phyloP scores from a whole-genome alignment of 768 basidiomycete species.

The Clitopilus hobsonii region DNA sequence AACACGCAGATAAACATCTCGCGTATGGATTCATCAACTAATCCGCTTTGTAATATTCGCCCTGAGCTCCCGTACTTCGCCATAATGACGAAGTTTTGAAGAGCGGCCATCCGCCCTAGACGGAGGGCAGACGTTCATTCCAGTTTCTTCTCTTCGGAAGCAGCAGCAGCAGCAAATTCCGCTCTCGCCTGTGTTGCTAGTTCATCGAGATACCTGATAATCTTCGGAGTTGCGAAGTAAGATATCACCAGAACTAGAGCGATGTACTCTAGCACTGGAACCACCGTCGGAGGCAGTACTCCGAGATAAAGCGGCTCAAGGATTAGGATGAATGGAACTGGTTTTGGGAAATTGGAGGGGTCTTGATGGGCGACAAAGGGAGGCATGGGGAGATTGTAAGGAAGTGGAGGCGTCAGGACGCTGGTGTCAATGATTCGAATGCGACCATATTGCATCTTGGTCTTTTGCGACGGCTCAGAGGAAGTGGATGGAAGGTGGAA shows the following conservation, averaged over 20 bases:
- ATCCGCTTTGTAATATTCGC: no score
- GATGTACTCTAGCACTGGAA: constrained; percentile 29
- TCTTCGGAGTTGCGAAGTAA: constrained; percentile 15
- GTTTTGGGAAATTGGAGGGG: constrained; percentile 8
- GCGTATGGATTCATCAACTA: no score
- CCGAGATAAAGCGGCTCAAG: constrained; percentile 61
- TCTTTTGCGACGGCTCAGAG: constrained; percentile 10
- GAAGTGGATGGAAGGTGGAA: constrained; percentile 8
- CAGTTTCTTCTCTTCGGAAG: no score
- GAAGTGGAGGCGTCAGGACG: constrained; percentile 35
- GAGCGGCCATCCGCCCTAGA: no score
- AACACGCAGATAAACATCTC: no score
- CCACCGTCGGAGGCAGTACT: constrained; percentile 51
- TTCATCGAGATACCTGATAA: constrained; percentile 20
- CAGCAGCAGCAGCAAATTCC: constrained; percentile 15
- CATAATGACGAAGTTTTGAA: background rate
- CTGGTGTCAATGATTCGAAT: constrained; percentile 51
- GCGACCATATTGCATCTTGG: constrained; percentile 50
- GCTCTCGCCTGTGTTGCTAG: constrained; percentile 19
- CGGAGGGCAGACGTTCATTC: constrained; percentile 10
- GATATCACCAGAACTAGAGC: constrained; percentile 19
- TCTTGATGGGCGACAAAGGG: constrained; percentile 11
- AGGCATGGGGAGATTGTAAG: constrained; percentile 3
- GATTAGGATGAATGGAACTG: constrained; percentile 45
- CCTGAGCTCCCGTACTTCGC: no score